These are phyloP conservation scores for Lactarius vividus DNA, from an alignment of 768 basidiomycete species.

Conservation along the genomic window DNA sequence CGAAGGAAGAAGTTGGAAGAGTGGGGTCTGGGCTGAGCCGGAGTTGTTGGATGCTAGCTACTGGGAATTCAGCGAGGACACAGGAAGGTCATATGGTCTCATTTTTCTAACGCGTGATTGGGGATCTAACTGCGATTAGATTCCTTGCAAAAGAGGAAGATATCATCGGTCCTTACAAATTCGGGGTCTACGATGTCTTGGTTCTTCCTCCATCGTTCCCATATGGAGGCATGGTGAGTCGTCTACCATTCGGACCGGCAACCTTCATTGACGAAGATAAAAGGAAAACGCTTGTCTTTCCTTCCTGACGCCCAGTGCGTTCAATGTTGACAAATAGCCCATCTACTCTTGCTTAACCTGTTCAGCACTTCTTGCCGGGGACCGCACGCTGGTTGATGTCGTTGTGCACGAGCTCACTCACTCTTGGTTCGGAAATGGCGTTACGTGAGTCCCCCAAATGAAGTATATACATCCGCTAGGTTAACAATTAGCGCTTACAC, in stretches of 20 bases:
- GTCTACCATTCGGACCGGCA: background rate
- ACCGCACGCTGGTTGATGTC: slow-evolving; percentile 83
- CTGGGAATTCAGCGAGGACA: slow-evolving; percentile 89
- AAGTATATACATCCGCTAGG: background rate
- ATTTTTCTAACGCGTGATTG: background rate
- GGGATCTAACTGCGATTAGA: slow-evolving; percentile 38
- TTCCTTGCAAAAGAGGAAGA: slow-evolving; percentile 77
- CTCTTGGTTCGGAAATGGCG: slow-evolving; percentile 91
- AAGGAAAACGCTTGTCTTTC: slow-evolving; percentile 89
- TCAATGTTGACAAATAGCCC: background rate
- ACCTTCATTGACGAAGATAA: slow-evolving; percentile 13
- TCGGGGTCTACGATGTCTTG: slow-evolving; percentile 86
- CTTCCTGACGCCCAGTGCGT: slow-evolving; percentile 82
- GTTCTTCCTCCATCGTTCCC: slow-evolving; percentile 92
- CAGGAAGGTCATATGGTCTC: slow-evolving; percentile 53
- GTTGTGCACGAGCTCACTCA: slow-evolving; percentile 86
- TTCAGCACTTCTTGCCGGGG: slow-evolving; percentile 79
- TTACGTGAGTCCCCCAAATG: slow-evolving; percentile 49
- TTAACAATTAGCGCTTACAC: background rate
- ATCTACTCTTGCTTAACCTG: slow-evolving; percentile 2
- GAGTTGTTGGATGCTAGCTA: slow-evolving; percentile 70
- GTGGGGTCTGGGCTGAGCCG: slow-evolving; percentile 91
- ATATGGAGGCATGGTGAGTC: slow-evolving; percentile 80
- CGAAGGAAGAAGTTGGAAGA: slow-evolving; percentile 69
- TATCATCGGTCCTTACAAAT: slow-evolving; percentile 71